Evolutionary conservation across 257 asterid genomes (phyloP).

Genomic region (Rauvolfia tetraphylla): DNA sequence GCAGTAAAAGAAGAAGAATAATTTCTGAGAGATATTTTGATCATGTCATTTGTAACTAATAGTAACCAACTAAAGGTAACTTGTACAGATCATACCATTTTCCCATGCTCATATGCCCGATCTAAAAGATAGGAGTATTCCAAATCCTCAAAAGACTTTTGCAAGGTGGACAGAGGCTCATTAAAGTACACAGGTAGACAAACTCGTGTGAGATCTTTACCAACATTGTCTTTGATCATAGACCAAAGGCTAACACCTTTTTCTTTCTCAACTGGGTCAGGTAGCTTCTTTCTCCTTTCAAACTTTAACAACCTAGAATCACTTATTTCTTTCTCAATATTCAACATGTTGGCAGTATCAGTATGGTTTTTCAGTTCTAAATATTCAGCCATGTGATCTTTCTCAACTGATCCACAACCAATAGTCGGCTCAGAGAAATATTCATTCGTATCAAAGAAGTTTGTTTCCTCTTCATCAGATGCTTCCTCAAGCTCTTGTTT

Average conservation of each 20-base stretch:
- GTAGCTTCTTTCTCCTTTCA: conserved; percentile 73
- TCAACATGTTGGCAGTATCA: conserved; percentile 20
- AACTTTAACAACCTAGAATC: conserved; percentile 33
- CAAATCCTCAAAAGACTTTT: conserved; percentile 83
- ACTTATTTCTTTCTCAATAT: conserved; percentile 17
- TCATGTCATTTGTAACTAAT: background rate
- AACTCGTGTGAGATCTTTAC: conserved; percentile 84
- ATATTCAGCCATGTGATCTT: conserved; percentile 37
- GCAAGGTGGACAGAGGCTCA: conserved; percentile 87
- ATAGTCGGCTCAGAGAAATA: conserved; percentile 44
- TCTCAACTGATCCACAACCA: conserved; percentile 31
- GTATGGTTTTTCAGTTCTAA: conserved; percentile 24
- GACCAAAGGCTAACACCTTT: conserved; percentile 93
- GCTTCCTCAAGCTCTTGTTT: conserved; percentile 87
- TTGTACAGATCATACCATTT: conserved; percentile 52
- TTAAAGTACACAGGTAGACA: conserved; percentile 94
- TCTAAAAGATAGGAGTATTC: conserved; percentile 91
- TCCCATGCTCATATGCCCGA: conserved; percentile 84
- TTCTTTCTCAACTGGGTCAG: conserved; percentile 93
- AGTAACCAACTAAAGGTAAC: background rate
- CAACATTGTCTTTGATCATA: conserved; percentile 92
- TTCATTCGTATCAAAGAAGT: conserved; percentile 68
- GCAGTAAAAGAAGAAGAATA: background rate
- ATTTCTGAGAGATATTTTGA: background rate
- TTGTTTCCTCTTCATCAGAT: conserved; percentile 78